Evolutionary conservation across 768 basidiomycete genomes (phyloP), one percentile per base, ranked within the genome.

Genomic region (Mrakia gelida): DNA sequence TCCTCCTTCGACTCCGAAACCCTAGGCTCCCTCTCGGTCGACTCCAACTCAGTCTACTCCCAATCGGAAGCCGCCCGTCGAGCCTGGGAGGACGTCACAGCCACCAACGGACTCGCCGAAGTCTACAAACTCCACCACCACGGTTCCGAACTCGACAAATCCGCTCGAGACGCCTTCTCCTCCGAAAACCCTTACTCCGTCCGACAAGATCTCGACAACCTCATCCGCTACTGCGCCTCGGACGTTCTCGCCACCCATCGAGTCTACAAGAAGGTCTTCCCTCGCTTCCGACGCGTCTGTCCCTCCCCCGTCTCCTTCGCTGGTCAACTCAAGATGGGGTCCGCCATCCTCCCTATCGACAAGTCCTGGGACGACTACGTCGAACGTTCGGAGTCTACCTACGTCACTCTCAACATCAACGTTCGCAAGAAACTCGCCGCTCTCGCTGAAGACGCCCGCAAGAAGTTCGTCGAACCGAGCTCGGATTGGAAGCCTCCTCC

Each of bases 241-340:
- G 97, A 98, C 84, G 95, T 97, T 49, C 84, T 86, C 41, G 89
- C 92, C 71, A 99, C 96, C 0, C 92, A 95, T 81, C 86, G 88
- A 8, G 93, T 98, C 10, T 97, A 89, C 83, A 81, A 87, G 21
- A 87, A 88, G 75, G 91, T 92, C 41, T 88, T 97, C 10, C 95
- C 95, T 0, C 87, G 89, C 0, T 99, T 96, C 83, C 87, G 94
- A 62, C 82, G 86, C 41, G 89, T 89, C 8, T 99, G 95, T 84
- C 94, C 95, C 0, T 92, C 91, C 83, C 97, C 95, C 0, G 95
- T 93, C 3, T 92, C 93, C 0, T 98, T 98, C 83, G 91, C 94
- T 0, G 95, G 96, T 8, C 88, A 95, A 38, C 85, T 95, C 62
- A 89, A 89, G 5, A 98, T 99, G 97, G 92, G 93, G 0, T 93